phyloP scores from a whole-genome alignment of 768 basidiomycete species.

The Boletellus ananas region DNA sequence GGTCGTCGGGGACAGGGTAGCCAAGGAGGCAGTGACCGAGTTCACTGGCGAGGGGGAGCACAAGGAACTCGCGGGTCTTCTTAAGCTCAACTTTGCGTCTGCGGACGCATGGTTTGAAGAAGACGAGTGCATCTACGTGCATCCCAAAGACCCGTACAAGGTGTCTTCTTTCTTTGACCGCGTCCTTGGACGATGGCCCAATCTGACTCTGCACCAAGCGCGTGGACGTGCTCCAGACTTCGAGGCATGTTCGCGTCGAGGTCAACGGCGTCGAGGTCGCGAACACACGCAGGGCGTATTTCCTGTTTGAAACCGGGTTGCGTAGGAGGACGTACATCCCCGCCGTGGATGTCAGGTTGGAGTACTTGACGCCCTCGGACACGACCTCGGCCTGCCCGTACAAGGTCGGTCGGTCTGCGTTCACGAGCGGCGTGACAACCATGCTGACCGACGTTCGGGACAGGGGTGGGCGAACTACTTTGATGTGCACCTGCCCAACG shows the following conservation, averaged over 20 bases:
- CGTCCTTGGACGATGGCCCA: background rate
- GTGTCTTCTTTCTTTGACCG: too few relatives aligned
- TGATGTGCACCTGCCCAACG: slow-evolving; percentile 43
- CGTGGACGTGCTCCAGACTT: slow-evolving; percentile 57
- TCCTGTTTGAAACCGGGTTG: slow-evolving; percentile 57
- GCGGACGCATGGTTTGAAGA: slow-evolving; percentile 70
- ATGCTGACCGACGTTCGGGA: slow-evolving; percentile 1
- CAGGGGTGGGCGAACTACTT: slow-evolving; percentile 63
- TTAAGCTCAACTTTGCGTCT: slow-evolving; percentile 46
- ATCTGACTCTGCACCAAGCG: slow-evolving; percentile 38
- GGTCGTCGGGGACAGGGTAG: slow-evolving; percentile 38
- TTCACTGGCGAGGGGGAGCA: slow-evolving; percentile 27
- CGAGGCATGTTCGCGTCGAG: slow-evolving; percentile 57
- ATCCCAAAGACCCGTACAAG: slow-evolving; percentile 70
- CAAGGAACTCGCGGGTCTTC: slow-evolving; percentile 42
- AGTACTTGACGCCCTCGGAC: slow-evolving; percentile 46
- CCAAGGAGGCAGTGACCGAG: slow-evolving; percentile 37
- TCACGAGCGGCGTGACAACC: too few relatives aligned
- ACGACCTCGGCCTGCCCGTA: slow-evolving; percentile 54
- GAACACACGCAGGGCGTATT: slow-evolving; percentile 48
- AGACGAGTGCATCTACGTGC: slow-evolving; percentile 56
- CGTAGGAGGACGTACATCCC: slow-evolving; percentile 60
- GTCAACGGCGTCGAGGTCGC: slow-evolving; percentile 61
- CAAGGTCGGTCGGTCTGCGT: slow-evolving; percentile 41
- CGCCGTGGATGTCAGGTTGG: slow-evolving; percentile 49